phyloP scores from a whole-genome alignment of 768 basidiomycete species.

The Dendrothele bispora region DNA sequence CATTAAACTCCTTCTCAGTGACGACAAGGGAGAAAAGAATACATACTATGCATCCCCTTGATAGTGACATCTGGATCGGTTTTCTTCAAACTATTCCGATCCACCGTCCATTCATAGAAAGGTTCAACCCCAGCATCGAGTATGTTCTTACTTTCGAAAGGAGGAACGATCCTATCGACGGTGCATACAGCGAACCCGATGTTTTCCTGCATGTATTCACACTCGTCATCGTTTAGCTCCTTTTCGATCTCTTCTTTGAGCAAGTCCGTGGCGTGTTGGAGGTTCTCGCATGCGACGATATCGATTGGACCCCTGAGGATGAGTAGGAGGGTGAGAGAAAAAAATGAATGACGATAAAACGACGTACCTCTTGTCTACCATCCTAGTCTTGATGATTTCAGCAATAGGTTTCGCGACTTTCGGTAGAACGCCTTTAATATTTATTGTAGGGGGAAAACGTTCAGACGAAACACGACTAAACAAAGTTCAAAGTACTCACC shows the following conservation, averaged over 20 bases:
- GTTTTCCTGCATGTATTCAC: constrained; percentile 23
- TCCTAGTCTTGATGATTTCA: constrained; percentile 5
- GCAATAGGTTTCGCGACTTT: constrained; percentile 6
- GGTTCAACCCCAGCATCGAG: constrained; percentile 41
- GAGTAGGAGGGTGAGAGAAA: no score
- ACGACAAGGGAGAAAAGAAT: not conserved
- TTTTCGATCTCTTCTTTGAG: constrained; percentile 27
- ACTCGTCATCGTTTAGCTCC: constrained; percentile 26
- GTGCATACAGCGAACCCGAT: constrained; percentile 42
- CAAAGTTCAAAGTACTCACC: not conserved
- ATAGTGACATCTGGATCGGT: constrained; percentile 19
- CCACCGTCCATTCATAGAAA: constrained; percentile 41
- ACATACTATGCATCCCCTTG: constrained; percentile 21
- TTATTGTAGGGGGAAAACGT: not conserved
- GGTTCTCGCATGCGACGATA: constrained; percentile 40
- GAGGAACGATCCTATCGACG: constrained; percentile 37
- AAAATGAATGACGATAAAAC: no score
- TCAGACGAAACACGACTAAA: not conserved
- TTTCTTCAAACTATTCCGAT: constrained; percentile 26
- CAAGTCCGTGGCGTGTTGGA: constrained; percentile 31
- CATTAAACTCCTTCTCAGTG: not conserved
- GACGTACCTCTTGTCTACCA: constrained; percentile 4
- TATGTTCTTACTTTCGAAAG: constrained; percentile 17
- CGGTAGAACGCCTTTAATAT: constrained; percentile 1
- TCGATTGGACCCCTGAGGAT: constrained; percentile 7